phyloP scores from a whole-genome alignment of 331 rosid genomes.

The Quercus lobata region DNA sequence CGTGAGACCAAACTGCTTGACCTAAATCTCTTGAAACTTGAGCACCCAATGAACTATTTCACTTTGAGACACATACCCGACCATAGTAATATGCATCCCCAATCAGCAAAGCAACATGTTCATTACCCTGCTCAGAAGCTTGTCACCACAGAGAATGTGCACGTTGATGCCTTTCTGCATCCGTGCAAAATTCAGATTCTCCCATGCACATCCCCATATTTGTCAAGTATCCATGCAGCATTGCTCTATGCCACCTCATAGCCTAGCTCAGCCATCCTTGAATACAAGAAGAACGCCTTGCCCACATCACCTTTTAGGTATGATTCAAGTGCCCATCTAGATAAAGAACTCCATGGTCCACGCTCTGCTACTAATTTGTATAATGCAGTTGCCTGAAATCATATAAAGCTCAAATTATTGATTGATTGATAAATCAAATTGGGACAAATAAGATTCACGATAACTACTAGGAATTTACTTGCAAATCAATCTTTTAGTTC shows the following conservation, averaged over 20 bases:
- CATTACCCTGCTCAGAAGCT: conserved; percentile 99
- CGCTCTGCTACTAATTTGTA: conserved; percentile 96
- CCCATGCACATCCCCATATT: conserved; percentile 97
- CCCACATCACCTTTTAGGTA: conserved; percentile 85
- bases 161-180: conserved; percentile 84
- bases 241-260: conserved; percentile 95
- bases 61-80: conserved; percentile 60
- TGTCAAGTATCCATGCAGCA: conserved; percentile 99
- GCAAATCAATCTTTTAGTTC: background rate
- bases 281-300: conserved; percentile 81
- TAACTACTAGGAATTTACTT: background rate
- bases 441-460: background rate
- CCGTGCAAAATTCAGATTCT: conserved; percentile 77
- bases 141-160: conserved; percentile 99
- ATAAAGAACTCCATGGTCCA: conserved; percentile 97
- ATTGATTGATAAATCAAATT: background rate
- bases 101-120: conserved; percentile 93
- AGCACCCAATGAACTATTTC: conserved; percentile 13
- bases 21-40: background rate
- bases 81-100: conserved; percentile 99
- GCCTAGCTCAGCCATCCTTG: conserved; percentile 97
- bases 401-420: conserved; percentile 18
- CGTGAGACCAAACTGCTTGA: conserved; percentile 4
- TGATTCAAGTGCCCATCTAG: conserved; percentile 97
- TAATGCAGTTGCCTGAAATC: conserved; percentile 76